phyloP scores from a whole-genome alignment of 2,329 filamentous ascomycete species.

The Cladobotryum protrusum region DNA sequence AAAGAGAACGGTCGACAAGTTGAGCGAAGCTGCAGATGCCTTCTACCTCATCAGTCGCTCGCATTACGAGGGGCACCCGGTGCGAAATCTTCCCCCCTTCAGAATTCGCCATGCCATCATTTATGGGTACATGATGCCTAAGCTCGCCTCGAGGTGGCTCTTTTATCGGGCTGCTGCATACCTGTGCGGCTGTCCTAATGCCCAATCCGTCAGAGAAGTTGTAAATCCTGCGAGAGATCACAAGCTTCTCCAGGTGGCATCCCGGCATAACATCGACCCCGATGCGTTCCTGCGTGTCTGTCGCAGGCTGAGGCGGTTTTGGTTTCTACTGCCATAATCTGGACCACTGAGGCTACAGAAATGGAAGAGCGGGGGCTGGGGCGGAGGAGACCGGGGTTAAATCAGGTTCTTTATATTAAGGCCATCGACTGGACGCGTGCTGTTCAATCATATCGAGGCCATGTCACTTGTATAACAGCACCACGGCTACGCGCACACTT shows the following conservation, averaged over 20 bases:
- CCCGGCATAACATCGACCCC: conserved; percentile 31
- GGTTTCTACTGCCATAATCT: conserved; percentile 29
- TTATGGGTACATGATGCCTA: conserved; percentile 38
- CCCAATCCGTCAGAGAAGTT: conserved; percentile 32
- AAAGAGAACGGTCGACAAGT: conserved; percentile 20
- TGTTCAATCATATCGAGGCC: neutral
- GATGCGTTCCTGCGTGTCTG: conserved; percentile 23
- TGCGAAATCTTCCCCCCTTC: conserved; percentile 24
- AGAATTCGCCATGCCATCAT: conserved; percentile 18
- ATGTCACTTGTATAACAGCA: no score
- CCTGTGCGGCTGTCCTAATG: conserved; percentile 21
- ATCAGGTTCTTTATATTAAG: neutral
- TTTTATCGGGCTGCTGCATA: conserved; percentile 33
- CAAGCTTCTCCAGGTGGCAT: conserved; percentile 30
- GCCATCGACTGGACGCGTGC: neutral
- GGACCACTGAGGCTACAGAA: no score
- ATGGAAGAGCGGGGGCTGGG: neutral
- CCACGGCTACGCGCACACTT: no score
- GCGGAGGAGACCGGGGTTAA: neutral
- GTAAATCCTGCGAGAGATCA: conserved; percentile 36
- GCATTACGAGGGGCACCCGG: conserved; percentile 29
- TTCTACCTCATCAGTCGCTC: conserved; percentile 36
- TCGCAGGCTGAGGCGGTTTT: conserved; percentile 22
- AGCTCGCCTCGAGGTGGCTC: conserved; percentile 35
- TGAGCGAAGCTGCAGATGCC: conserved; percentile 41